Evolutionary conservation across 257 asterid genomes (phyloP).

Genomic region (Rauvolfia tetraphylla): DNA sequence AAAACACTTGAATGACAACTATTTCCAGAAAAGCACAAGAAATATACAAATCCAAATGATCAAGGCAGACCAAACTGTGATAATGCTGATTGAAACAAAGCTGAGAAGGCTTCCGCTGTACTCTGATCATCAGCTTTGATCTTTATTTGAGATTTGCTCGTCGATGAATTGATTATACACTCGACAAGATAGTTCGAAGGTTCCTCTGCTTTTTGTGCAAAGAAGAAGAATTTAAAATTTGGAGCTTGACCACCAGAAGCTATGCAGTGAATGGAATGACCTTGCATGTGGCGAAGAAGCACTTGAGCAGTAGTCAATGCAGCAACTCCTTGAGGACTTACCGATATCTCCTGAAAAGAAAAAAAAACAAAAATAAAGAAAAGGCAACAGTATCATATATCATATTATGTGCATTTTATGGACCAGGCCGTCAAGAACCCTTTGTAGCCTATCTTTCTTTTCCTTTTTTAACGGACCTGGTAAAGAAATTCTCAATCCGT

Average conservation of each 20-base stretch:
- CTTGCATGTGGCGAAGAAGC: conserved; percentile 79
- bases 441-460: background rate
- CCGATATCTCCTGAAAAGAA: conserved; percentile 57
- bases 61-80: conserved; percentile 53
- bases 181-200: conserved; percentile 70
- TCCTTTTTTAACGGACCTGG: too few species aligned
- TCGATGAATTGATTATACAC: conserved; percentile 69
- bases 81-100: conserved; percentile 69
- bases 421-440: too few species aligned
- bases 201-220: conserved; percentile 69
- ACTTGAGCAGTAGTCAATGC: conserved; percentile 70
- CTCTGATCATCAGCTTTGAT: conserved; percentile 88
- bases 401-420: background rate
- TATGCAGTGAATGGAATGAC: conserved; percentile 74
- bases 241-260: conserved; percentile 99
- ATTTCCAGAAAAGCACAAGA: background rate
- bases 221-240: conserved; percentile 86
- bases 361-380: background rate
- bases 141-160: conserved; percentile 78
- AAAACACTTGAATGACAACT: background rate
- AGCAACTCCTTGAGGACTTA: conserved; percentile 78
- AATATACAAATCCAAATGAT: conserved; percentile 9
- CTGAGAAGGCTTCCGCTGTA: conserved; percentile 64
- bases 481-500: background rate
- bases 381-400: conserved; percentile 1